These are phyloP conservation scores for Cutaneotrichosporon sp. DNA, from an alignment of 1,284 basidiomycete genomes.

Conservation along the genomic window DNA sequence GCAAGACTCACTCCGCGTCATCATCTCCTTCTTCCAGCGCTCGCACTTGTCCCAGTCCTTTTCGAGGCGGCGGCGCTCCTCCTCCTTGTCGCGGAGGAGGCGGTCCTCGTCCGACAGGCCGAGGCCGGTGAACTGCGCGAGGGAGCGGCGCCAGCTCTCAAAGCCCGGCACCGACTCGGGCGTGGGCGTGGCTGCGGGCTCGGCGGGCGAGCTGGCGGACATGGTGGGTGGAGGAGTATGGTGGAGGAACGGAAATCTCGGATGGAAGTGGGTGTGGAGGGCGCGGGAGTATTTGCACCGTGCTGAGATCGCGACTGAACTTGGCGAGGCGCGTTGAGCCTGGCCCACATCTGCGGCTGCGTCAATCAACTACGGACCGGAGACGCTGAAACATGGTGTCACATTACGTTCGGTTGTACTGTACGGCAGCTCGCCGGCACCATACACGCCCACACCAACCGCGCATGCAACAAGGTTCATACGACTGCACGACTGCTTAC, in stretches of 20 bases:
- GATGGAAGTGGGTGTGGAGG: neutral
- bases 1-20: slow-evolving; percentile 51
- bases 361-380: too few relatives aligned
- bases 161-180: slow-evolving; percentile 36
- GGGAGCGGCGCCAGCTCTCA: slow-evolving; percentile 51
- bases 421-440: neutral
- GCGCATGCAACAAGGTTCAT: slow-evolving; percentile 5
- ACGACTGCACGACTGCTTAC: neutral
- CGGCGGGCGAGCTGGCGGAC: neutral
- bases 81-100: slow-evolving; percentile 21
- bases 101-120: slow-evolving; percentile 49
- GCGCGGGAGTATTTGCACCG: neutral
- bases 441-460: neutral
- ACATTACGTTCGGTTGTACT: neutral
- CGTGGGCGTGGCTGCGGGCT: neutral
- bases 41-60: slow-evolving; percentile 57
- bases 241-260: neutral
- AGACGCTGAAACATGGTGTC: too few relatives aligned
- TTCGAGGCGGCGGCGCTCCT: slow-evolving; percentile 36
- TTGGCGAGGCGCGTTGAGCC: too few relatives aligned
- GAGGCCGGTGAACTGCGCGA: slow-evolving; percentile 53
- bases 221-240: neutral
- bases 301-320: too few relatives aligned
- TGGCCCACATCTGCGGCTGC: too few relatives aligned
- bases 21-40: slow-evolving; percentile 55